These are phyloP conservation scores for Withania somnifera DNA, from an alignment of 305 asterid species.

Conservation along the genomic window DNA sequence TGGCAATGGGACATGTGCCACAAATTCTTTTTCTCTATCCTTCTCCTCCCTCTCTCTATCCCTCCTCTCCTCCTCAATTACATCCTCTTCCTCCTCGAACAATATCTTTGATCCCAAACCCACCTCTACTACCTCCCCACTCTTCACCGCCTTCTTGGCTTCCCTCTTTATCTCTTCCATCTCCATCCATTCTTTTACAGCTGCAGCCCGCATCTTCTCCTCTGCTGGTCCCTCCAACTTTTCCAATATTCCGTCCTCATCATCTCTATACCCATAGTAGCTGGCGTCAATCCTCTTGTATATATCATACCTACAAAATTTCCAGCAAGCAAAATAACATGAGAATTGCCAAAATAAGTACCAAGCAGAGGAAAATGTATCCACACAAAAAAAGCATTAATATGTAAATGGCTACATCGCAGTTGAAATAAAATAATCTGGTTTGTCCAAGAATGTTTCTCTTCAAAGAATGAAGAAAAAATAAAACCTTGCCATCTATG, in stretches of 20 bases:
- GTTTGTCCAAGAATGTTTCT: not conserved
- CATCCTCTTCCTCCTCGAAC: conserved; percentile 92
- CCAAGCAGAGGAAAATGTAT: not conserved
- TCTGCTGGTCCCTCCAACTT: conserved; percentile 83
- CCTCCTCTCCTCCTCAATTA: conserved; percentile 74
- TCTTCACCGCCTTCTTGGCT: conserved; percentile 79
- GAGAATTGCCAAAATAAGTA: conserved; percentile 1
- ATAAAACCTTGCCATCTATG: not conserved
- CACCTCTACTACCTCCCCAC: conserved; percentile 86
- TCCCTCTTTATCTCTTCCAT: conserved; percentile 83
- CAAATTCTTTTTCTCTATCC: conserved; percentile 64
- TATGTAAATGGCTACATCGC: not conserved
- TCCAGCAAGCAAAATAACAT: not conserved
- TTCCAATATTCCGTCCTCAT: conserved; percentile 79
- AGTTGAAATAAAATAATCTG: not conserved
- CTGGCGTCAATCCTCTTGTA: conserved; percentile 93
- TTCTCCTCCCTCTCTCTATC: conserved; percentile 38
- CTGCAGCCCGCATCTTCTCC: conserved; percentile 58
- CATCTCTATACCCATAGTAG: conserved; percentile 93
- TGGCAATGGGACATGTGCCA: conserved; percentile 92
- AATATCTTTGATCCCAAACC: conserved; percentile 65
- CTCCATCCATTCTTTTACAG: conserved; percentile 67
- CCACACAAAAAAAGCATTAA: not conserved
- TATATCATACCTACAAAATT: conserved; percentile 71
- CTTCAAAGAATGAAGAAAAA: not conserved